Conservation (phyloP, 495 filamentous ascomycete genomes). For the Aspergillus taichungensis region DNA sequence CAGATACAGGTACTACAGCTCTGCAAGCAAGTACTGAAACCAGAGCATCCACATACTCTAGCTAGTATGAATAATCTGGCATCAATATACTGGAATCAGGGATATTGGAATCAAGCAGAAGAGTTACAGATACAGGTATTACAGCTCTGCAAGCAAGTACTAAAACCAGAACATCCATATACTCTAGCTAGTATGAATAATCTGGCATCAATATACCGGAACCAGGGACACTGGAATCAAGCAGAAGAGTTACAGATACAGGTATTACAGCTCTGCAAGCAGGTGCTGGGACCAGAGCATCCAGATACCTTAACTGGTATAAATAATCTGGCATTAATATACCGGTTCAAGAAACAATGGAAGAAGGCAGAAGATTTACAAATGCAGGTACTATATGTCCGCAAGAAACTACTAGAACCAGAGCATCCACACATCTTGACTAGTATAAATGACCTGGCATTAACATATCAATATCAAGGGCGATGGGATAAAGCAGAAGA, state of each 20-base stretch:
- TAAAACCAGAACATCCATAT: slow-evolving; percentile 11
- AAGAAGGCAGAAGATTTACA: slow-evolving; percentile 23
- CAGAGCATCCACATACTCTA: slow-evolving; percentile 25
- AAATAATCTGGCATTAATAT: slow-evolving; percentile 17
- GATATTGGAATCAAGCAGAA: slow-evolving; percentile 29
- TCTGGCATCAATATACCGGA: slow-evolving; percentile 1
- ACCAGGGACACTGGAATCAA: slow-evolving; percentile 17
- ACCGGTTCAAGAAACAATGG: slow-evolving; percentile 15
- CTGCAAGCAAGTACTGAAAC: not conserved
- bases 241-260: slow-evolving; percentile 17
- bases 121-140: slow-evolving; percentile 19
- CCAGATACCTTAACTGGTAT: slow-evolving; percentile 29
- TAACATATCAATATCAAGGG: not conserved
- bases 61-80: slow-evolving; percentile 23
- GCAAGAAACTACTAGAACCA: slow-evolving; percentile 20
- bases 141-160: slow-evolving; percentile 9
- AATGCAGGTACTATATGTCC: slow-evolving; percentile 8
- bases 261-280: slow-evolving; percentile 13
- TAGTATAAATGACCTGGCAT: slow-evolving; percentile 15
- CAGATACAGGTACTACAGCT: slow-evolving; percentile 2
- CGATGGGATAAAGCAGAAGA: slow-evolving; percentile 24
- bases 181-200: slow-evolving; percentile 18
- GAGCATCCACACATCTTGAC: slow-evolving; percentile 23
- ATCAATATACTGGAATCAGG: slow-evolving; percentile 17
- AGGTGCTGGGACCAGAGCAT: slow-evolving; percentile 28